Evolutionary conservation across 768 basidiomycete genomes (phyloP).

Genomic region (Boletales sp.): DNA sequence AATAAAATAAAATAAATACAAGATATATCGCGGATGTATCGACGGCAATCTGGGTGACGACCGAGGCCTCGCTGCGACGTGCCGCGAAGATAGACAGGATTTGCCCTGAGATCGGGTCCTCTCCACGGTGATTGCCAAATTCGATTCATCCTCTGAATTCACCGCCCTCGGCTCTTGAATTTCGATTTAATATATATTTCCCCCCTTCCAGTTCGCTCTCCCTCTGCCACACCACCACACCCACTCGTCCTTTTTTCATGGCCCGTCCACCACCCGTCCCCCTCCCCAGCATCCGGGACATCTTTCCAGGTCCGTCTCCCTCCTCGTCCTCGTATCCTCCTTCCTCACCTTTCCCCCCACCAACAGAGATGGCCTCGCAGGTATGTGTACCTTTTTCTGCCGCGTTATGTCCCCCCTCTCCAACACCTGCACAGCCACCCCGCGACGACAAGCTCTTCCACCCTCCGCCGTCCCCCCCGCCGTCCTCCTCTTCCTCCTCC

Average conservation of each 20-base stretch:
- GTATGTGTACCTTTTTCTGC: constrained; percentile 4
- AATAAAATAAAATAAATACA: neutral
- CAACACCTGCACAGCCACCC: neutral
- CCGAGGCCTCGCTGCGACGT: no score
- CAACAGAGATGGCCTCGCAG: constrained; percentile 24
- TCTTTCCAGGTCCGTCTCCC: constrained; percentile 46
- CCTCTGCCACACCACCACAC: no score
- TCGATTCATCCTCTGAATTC: no score
- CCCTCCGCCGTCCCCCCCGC: constrained; percentile 15
- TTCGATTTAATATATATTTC: constrained; percentile 10
- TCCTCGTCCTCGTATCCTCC: neutral
- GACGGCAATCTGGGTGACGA: no score
- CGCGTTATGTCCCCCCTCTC: constrained; percentile 1
- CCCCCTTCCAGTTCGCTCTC: neutral
- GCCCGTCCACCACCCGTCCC: constrained; percentile 25
- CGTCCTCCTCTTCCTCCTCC: constrained; percentile 26
- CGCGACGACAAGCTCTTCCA: neutral
- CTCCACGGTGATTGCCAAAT: constrained; percentile 27
- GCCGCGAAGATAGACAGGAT: constrained; percentile 21
- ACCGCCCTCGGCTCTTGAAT: constrained; percentile 14
- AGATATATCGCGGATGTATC: no score
- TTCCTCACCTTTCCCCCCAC: neutral
- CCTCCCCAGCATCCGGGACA: constrained; percentile 51
- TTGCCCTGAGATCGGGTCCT: constrained; percentile 19
- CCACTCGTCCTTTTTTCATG: constrained; percentile 16